Evolutionary conservation across 441 rosid genomes (phyloP).

Genomic region (Omphalea diandra): DNA sequence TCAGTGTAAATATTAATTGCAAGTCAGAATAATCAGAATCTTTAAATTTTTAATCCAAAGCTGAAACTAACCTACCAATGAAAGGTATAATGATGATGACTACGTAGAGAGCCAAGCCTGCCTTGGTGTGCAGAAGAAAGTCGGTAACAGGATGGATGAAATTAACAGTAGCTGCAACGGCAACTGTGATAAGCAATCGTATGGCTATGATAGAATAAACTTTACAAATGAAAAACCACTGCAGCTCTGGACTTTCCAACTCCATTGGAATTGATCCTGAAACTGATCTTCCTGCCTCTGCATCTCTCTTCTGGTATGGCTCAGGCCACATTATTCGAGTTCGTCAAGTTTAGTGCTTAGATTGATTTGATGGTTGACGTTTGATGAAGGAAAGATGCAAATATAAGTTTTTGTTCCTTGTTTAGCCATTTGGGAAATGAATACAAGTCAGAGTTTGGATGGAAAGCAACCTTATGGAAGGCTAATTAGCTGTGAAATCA

Average conservation of each 20-base stretch:
- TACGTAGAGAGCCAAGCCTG: constrained; percentile 5
- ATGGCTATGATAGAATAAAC: constrained; percentile 2
- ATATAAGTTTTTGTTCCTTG: not conserved
- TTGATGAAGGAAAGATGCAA: not conserved
- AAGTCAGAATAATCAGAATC: too few relatives aligned
- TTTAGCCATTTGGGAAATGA: not conserved
- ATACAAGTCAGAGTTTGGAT: not conserved
- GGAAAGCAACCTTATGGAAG: not conserved
- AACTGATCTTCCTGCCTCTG: not conserved
- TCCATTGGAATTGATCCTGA: not conserved
- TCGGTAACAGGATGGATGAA: constrained; percentile 9
- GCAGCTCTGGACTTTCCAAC: not conserved
- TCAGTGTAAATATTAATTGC: too few relatives aligned
- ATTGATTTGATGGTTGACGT: not conserved
- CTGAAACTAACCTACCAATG: too few relatives aligned
- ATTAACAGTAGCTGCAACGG: constrained; percentile 8
- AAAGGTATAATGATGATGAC: constrained; percentile 12
- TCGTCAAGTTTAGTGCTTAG: not conserved
- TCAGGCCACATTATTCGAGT: constrained; percentile 3
- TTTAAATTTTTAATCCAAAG: too few relatives aligned
- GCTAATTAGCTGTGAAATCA: not conserved
- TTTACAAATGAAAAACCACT: constrained; percentile 13
- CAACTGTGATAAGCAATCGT: constrained; percentile 12
- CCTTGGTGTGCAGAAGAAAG: constrained; percentile 3
- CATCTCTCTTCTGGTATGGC: not conserved